Percentiles rank a stretch among this genome's conserved stretches.
phyloP scores from a whole-genome alignment of 441 rosid species.

The Adansonia gregorii region DNA sequence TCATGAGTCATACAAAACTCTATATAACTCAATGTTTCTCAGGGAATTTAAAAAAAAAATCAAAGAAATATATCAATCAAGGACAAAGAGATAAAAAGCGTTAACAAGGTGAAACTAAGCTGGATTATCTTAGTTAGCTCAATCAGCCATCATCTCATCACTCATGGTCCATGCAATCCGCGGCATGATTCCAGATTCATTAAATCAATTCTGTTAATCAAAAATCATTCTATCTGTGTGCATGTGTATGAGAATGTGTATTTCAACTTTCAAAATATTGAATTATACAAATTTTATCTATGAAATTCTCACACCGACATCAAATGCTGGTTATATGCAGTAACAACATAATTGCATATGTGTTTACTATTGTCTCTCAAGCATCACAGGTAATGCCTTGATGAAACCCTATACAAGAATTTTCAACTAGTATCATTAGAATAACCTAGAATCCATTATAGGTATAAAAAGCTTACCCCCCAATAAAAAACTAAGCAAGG shows the following conservation, averaged over 20 bases:
- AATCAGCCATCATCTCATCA: neutral
- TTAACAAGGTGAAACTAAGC: neutral
- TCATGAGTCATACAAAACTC: neutral
- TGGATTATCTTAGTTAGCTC: neutral
- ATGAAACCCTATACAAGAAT: neutral
- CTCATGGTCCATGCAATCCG: no score
- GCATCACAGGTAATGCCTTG: no score
- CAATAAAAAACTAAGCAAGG: neutral
- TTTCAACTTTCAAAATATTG: neutral
- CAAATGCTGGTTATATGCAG: neutral
- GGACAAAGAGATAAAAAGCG: neutral
- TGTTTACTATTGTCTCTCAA: neutral
- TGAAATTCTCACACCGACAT: neutral
- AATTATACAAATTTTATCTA: neutral
- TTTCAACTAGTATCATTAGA: neutral
- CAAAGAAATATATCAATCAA: neutral
- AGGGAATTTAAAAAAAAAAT: neutral
- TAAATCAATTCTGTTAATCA: no score
- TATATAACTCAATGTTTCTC: neutral
- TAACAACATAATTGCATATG: neutral
- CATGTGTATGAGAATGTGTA: neutral
- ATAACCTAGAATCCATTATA: neutral
- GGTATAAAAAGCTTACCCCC: neutral
- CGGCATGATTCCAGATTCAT: no score
- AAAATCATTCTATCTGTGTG: no score